Evolutionary conservation across 352 stramenopile species (phyloP).

Genomic region (Globisporangium paroecandrum): DNA sequence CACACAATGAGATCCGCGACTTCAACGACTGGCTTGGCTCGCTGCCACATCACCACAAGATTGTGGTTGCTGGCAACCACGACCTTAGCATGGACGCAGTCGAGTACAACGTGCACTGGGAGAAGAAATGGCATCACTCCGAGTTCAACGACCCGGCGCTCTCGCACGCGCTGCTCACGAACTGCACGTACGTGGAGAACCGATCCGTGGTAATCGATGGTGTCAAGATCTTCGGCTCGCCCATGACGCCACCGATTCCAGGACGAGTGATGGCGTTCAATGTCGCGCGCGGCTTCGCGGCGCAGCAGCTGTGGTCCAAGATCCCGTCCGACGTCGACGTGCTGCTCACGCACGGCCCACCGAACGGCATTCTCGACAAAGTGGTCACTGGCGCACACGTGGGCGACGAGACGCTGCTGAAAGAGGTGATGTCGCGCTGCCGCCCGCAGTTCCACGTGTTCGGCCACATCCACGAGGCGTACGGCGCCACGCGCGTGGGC

Average conservation of each 20-base stretch:
- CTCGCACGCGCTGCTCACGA: constrained; percentile 52
- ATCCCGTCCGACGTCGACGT: constrained; percentile 78
- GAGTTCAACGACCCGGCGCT: constrained; percentile 61
- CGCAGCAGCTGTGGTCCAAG: constrained; percentile 70
- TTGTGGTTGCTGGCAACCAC: constrained; percentile 84
- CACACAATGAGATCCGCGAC: constrained; percentile 61
- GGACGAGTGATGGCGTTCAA: constrained; percentile 72
- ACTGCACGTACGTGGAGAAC: constrained; percentile 79
- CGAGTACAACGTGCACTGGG: constrained; percentile 67
- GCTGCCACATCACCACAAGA: constrained; percentile 71
- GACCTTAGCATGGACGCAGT: constrained; percentile 71
- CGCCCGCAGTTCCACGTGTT: constrained; percentile 87
- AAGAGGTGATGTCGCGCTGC: constrained; percentile 76
- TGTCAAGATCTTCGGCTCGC: constrained; percentile 75
- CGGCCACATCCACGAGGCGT: constrained; percentile 91
- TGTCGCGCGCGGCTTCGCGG: constrained; percentile 52
- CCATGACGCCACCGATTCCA: constrained; percentile 71
- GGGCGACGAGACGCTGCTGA: constrained; percentile 79
- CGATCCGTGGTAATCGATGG: constrained; percentile 62
- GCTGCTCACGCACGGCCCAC: constrained; percentile 87
- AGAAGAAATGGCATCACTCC: constrained; percentile 47
- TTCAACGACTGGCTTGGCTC: constrained; percentile 79
- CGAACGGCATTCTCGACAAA: constrained; percentile 81
- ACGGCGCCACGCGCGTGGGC: constrained; percentile 71
- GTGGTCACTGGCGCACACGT: constrained; percentile 57